Evolutionary conservation across 805 yeast genomes (phyloP).

Genomic region (Yueomyces sinensis): DNA sequence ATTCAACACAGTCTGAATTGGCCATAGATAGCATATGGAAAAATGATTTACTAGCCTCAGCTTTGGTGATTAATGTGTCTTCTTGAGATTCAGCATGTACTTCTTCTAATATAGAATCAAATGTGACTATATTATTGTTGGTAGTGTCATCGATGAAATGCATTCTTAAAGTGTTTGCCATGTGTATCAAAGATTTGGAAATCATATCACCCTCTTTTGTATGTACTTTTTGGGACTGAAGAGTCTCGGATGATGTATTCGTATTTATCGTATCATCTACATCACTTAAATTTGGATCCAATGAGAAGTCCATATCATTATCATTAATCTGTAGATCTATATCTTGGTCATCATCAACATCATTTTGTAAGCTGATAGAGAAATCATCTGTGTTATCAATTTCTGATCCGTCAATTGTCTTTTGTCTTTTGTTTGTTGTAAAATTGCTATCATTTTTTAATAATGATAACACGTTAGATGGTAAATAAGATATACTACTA

Average conservation of each 20-base stretch:
- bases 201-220: constrained; percentile 12
- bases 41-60: constrained; percentile 33
- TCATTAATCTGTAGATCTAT: constrained; percentile 4
- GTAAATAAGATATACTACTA: constrained; percentile 9
- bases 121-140: no score
- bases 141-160: constrained; percentile 7
- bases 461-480: constrained; percentile 6
- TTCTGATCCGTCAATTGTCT: neutral
- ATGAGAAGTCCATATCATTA: constrained; percentile 4
- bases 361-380: constrained; percentile 14
- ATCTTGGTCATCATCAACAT: constrained; percentile 3
- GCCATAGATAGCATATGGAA: constrained; percentile 77
- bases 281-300: constrained; percentile 1
- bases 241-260: neutral
- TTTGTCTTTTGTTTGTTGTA: constrained; percentile 12
- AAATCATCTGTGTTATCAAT: constrained; percentile 11
- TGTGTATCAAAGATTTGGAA: constrained; percentile 16
- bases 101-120: constrained; percentile 5
- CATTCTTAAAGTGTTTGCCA: constrained; percentile 16
- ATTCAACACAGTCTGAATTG: constrained; percentile 52
- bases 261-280: neutral
- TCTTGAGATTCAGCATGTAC: neutral
- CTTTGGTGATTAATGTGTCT: constrained; percentile 5
- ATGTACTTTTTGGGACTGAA: constrained; percentile 6
- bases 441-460: constrained; percentile 5